Conservation (phyloP, 139 green algal species). For the Chlorella sp. region DNA sequence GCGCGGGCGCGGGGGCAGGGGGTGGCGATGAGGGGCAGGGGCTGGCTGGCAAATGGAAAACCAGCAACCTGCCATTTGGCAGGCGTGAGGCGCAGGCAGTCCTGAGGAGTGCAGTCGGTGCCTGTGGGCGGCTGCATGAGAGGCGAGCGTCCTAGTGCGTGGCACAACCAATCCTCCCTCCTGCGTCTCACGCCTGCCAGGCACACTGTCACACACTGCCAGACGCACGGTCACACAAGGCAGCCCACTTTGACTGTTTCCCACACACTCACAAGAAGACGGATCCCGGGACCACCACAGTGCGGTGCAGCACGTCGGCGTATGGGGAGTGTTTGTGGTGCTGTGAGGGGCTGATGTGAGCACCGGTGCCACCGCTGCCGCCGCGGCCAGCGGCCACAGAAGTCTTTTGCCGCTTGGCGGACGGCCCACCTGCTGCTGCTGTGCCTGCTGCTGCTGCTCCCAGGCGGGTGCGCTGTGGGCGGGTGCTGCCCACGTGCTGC, state of each 20-base stretch:
- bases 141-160: too few relatives aligned
- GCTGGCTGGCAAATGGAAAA: too few relatives aligned
- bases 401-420: neutral
- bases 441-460: neutral
- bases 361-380: neutral
- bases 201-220: too few relatives aligned
- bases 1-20: neutral
- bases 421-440: neutral
- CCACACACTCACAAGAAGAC: slow-evolving; percentile 17
- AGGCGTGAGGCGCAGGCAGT: too few relatives aligned
- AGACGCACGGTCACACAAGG: too few relatives aligned
- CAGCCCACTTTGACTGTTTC: too few relatives aligned
- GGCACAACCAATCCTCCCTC: too few relatives aligned
- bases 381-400: neutral
- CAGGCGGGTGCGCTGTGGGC: neutral
- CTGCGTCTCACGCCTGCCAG: too few relatives aligned
- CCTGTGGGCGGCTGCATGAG: too few relatives aligned
- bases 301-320: slow-evolving; percentile 20
- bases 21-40: neutral
- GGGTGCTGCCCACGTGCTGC: too few relatives aligned
- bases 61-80: too few relatives aligned
- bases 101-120: too few relatives aligned
- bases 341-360: neutral
- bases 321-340: neutral
- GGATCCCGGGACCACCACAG: neutral